These are phyloP conservation scores for Penicillium cinerascens DNA, from an alignment of 495 filamentous ascomycete species.

Conservation along the genomic window DNA sequence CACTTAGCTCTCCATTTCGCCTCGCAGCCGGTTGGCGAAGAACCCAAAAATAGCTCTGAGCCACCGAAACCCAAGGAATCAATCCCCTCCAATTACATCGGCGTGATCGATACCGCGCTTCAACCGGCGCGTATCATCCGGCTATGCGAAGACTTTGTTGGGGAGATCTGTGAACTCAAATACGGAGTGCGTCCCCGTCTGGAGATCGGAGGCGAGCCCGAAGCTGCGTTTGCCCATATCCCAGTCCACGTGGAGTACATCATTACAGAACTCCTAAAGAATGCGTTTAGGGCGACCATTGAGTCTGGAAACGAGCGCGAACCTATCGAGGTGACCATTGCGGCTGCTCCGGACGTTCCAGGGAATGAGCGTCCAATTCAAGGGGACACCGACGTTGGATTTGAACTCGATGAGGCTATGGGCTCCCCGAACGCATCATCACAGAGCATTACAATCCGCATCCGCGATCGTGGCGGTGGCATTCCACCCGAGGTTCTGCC, in stretches of 20 bases:
- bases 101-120: constrained; percentile 92
- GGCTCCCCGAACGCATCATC: constrained; percentile 50
- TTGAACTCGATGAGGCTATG: constrained; percentile 36
- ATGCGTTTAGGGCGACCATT: constrained; percentile 89
- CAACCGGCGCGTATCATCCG: constrained; percentile 77
- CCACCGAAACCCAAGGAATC: constrained; percentile 34
- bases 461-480: constrained; percentile 91
- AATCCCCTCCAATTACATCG: constrained; percentile 70
- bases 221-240: constrained; percentile 82
- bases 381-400: constrained; percentile 29
- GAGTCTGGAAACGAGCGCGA: constrained; percentile 75
- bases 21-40: constrained; percentile 63
- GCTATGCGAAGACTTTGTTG: constrained; percentile 81
- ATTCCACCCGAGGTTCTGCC: constrained; percentile 77
- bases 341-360: constrained; percentile 67
- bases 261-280: constrained; percentile 92
- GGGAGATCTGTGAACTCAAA: constrained; percentile 92
- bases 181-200: constrained; percentile 86
- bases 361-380: constrained; percentile 18
- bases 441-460: constrained; percentile 90
- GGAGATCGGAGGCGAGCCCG: constrained; percentile 75
- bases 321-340: constrained; percentile 88
- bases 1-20: constrained; percentile 91
- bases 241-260: constrained; percentile 97
- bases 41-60: background rate